Evolutionary conservation across 495 filamentous ascomycete species (phyloP).

Genomic region (Diplogelasinospora grovesii): DNA sequence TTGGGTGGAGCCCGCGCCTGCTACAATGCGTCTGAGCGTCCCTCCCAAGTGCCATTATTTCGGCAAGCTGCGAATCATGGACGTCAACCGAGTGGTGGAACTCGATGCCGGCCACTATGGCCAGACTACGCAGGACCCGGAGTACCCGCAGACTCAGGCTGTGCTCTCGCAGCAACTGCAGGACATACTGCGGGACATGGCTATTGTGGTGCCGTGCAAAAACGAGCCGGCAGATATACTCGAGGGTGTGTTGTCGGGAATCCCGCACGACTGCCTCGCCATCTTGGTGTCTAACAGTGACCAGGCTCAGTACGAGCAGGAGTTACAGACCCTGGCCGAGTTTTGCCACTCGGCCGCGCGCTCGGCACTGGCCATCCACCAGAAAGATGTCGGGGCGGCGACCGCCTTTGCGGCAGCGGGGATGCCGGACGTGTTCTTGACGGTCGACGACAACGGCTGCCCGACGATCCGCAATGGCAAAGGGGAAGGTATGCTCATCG

Average conservation of each 20-base stretch:
- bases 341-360: conserved; percentile 9
- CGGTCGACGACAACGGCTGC: neutral
- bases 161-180: too few relatives aligned
- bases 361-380: conserved; percentile 19
- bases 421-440: conserved; percentile 10
- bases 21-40: too few relatives aligned
- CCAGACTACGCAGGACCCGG: too few relatives aligned
- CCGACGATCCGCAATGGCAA: conserved; percentile 24
- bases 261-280: conserved; percentile 17
- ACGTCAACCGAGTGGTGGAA: too few relatives aligned
- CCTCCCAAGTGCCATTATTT: too few relatives aligned
- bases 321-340: conserved; percentile 7
- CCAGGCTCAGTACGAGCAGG: conserved; percentile 7
- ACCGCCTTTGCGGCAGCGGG: conserved; percentile 12
- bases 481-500: conserved; percentile 29
- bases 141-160: too few relatives aligned
- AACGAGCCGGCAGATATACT: conserved; percentile 15
- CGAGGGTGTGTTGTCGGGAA: conserved; percentile 15
- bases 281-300: conserved; percentile 24
- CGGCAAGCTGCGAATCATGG: too few relatives aligned
- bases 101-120: too few relatives aligned
- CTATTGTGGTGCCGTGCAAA: conserved; percentile 26
- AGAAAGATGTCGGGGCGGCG: conserved; percentile 18
- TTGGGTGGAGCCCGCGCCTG: too few relatives aligned
- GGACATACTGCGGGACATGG: too few relatives aligned